A percentile compares a stretch with the other conserved stretches of the same genome.
Evolutionary conservation across 2,329 filamentous ascomycete genomes (phyloP).

Genomic region (Paraconiothyrium sp.): DNA sequence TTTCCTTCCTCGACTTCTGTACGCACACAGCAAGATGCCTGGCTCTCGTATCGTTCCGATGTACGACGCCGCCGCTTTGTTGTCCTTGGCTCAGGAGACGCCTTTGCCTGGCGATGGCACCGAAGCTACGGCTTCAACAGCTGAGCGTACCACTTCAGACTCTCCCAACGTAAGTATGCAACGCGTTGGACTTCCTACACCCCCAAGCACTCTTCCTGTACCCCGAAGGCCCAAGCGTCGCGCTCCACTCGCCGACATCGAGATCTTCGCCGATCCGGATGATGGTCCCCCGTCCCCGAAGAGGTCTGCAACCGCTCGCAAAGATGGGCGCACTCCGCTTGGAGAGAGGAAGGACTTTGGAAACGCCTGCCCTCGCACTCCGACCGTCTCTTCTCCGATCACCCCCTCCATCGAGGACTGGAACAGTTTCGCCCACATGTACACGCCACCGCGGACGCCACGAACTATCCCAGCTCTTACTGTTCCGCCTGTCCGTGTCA

Average conservation of each 20-base stretch:
- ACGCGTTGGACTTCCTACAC: neutral
- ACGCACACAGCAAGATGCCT: slow-evolving; percentile 1
- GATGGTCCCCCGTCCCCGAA: neutral
- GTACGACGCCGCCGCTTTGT: neutral
- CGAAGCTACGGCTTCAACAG: neutral
- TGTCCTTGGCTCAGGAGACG: neutral
- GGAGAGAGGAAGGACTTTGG: slow-evolving; percentile 4
- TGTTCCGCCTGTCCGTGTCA: neutral
- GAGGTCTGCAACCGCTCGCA: slow-evolving; percentile 1
- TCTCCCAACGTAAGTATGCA: neutral
- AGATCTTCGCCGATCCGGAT: neutral
- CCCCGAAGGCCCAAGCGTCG: slow-evolving; percentile 1
- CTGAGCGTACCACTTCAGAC: neutral
- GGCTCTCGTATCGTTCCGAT: neutral
- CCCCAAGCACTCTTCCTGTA: neutral
- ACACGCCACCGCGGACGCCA: slow-evolving; percentile 1
- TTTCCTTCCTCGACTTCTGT: neutral
- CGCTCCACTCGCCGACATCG: neutral
- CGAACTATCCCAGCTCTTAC: neutral
- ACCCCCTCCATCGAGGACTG: neutral
- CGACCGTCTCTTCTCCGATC: neutral
- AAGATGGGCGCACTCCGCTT: slow-evolving; percentile 5
- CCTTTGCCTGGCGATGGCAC: neutral
- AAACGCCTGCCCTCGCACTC: neutral
- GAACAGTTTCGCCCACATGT: neutral